Percentiles rank a stretch among this genome's conserved stretches.
Evolutionary conservation across 495 filamentous ascomycete genomes (phyloP).

Genomic region (Penicillium manginii): DNA sequence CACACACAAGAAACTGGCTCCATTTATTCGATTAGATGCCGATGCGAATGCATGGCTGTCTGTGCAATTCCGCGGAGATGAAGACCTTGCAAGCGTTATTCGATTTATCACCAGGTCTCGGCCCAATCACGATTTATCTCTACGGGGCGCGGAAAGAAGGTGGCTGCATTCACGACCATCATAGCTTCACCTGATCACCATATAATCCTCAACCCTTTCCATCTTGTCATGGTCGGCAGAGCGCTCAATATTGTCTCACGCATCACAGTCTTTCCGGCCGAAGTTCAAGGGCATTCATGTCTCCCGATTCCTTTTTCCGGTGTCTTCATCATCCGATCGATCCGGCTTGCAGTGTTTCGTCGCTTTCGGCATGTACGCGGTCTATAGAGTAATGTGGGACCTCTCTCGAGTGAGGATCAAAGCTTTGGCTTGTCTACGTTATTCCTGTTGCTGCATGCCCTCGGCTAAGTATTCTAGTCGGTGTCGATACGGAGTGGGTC

Average conservation of each 20-base stretch:
- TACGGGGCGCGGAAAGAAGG: conserved; percentile 22
- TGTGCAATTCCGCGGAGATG: conserved; percentile 34
- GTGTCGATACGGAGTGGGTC: conserved; percentile 15
- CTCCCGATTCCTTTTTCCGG: conserved; percentile 13
- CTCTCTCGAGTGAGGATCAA: conserved; percentile 97
- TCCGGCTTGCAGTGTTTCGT: conserved; percentile 6
- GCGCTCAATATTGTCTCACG: conserved; percentile 2
- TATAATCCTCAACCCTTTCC: conserved; percentile 24
- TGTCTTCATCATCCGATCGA: conserved; percentile 10
- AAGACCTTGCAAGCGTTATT: conserved; percentile 41
- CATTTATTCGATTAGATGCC: conserved; percentile 2
- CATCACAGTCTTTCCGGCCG: conserved; percentile 15
- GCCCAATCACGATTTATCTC: conserved; percentile 37
- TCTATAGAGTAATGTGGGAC: conserved; percentile 58
- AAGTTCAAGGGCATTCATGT: not conserved
- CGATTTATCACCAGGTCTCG: conserved; percentile 35
- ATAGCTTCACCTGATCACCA: not conserved
- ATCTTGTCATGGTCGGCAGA: conserved; percentile 1
- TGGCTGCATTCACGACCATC: conserved; percentile 17
- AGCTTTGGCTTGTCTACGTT: conserved; percentile 85
- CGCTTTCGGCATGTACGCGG: conserved; percentile 5
- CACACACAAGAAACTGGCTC: conserved; percentile 63
- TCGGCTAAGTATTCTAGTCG: conserved; percentile 6
- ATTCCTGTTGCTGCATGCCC: conserved; percentile 21
- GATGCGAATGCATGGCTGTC: conserved; percentile 7